These are phyloP conservation scores for Hansenula anomala DNA, from an alignment of 1,139 yeast genomes.

Conservation along the genomic window DNA sequence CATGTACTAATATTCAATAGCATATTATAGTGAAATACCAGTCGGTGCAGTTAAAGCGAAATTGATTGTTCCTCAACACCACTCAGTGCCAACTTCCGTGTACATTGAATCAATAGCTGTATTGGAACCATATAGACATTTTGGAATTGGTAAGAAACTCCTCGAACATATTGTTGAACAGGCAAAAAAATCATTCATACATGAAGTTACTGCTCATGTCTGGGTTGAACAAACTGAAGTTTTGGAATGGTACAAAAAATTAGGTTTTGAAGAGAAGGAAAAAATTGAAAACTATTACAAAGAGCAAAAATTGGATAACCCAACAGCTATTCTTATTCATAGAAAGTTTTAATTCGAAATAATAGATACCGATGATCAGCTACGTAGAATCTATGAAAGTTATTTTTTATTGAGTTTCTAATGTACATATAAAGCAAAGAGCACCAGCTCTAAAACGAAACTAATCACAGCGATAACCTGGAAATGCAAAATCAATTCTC, in stretches of 20 bases:
- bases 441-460: too few species aligned
- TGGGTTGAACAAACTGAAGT: conserved; percentile 42
- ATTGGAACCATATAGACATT: conserved; percentile 50
- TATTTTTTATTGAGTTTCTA: too few species aligned
- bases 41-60: conserved; percentile 67
- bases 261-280: conserved; percentile 45
- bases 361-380: too few species aligned
- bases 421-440: not conserved
- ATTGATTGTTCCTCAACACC: conserved; percentile 38
- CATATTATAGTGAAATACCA: conserved; percentile 60
- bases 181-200: conserved; percentile 49
- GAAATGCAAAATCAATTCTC: conserved; percentile 1
- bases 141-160: conserved; percentile 60
- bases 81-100: conserved; percentile 40
- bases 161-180: conserved; percentile 50
- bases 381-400: too few species aligned
- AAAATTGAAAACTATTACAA: conserved; percentile 47
- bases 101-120: conserved; percentile 68
- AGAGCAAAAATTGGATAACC: conserved; percentile 38
- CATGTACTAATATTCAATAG: too few species aligned
- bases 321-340: conserved; percentile 39
- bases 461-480: too few species aligned
- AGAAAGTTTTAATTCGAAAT: conserved; percentile 28
- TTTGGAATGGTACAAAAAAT: conserved; percentile 49
- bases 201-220: conserved; percentile 57